These are phyloP conservation scores for Taphrina flavorubra DNA, from an alignment of 1,139 yeast species.

Conservation along the genomic window DNA sequence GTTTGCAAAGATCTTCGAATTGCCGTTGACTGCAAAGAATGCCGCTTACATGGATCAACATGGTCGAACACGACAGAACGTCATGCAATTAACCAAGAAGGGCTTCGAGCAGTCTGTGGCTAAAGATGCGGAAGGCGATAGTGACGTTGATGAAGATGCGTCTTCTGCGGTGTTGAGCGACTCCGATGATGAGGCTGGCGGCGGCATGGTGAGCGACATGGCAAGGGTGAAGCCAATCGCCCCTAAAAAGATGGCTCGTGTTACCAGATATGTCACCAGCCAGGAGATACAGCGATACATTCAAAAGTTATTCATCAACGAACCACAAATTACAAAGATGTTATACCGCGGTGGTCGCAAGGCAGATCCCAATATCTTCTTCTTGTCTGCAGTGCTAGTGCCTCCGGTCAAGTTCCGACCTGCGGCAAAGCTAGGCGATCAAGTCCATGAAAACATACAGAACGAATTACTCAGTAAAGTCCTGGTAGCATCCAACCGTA, in stretches of 20 bases:
- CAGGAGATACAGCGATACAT: constrained; percentile 33
- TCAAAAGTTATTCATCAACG: constrained; percentile 66
- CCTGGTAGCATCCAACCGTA: constrained; percentile 76
- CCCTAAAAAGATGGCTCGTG: constrained; percentile 10
- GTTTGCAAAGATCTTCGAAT: constrained; percentile 87
- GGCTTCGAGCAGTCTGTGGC: constrained; percentile 41
- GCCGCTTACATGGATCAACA: constrained; percentile 48
- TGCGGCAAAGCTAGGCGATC: constrained; percentile 97
- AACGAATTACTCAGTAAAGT: constrained; percentile 84
- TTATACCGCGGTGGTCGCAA: constrained; percentile 45
- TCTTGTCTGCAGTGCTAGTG: constrained; percentile 82
- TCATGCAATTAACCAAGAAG: constrained; percentile 39
- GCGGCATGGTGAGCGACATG: constrained; percentile 49
- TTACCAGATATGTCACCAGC: constrained; percentile 33
- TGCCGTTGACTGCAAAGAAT: constrained; percentile 81
- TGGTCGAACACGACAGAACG: constrained; percentile 42
- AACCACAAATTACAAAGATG: constrained; percentile 65
- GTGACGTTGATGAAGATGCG: constrained; percentile 43
- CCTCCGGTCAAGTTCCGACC: constrained; percentile 97
- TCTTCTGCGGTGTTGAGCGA: constrained; percentile 43
- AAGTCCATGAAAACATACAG: constrained; percentile 91
- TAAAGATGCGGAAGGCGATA: background rate
- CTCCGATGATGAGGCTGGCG: constrained; percentile 48
- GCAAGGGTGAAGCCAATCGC: constrained; percentile 71
- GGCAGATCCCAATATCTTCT: constrained; percentile 79